Percentiles rank a stretch among this genome's conserved stretches.
Conservation (phyloP, 225 moss, liverwort and hornwort genomes). For the Thuidium tamariscinum region DNA sequence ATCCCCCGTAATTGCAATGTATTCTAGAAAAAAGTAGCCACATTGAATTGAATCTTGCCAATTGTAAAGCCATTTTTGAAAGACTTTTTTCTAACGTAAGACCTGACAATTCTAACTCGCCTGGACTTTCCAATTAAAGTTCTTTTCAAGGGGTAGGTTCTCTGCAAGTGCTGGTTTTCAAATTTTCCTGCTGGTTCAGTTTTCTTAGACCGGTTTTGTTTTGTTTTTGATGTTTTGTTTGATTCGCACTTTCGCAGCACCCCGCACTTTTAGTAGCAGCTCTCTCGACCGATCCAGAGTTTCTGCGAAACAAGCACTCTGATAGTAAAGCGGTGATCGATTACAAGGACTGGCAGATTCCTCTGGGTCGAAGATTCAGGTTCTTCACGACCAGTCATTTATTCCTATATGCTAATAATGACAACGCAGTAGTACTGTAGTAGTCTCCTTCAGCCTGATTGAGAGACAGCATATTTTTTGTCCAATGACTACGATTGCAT, state of each 20-base stretch:
- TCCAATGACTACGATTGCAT: neutral
- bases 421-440: neutral
- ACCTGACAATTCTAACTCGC: neutral
- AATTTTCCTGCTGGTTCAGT: neutral
- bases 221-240: neutral
- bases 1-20: neutral
- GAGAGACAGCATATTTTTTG: neutral
- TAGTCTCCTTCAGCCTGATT: neutral
- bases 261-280: conserved; percentile 30
- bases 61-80: neutral
- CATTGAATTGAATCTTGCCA: neutral
- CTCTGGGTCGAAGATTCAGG: conserved; percentile 77
- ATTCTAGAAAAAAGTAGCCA: neutral
- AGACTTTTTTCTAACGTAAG: neutral
- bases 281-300: conserved; percentile 53
- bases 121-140: neutral
- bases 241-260: conserved; percentile 22
- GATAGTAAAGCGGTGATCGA: conserved; percentile 60
- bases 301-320: conserved; percentile 55
- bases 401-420: neutral
- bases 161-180: neutral
- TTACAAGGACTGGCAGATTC: conserved; percentile 82
- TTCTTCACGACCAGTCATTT: neutral
- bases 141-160: neutral
- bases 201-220: neutral